Conservation (phyloP, 2,329 filamentous ascomycete genomes). For the Claviceps sp. region DNA sequence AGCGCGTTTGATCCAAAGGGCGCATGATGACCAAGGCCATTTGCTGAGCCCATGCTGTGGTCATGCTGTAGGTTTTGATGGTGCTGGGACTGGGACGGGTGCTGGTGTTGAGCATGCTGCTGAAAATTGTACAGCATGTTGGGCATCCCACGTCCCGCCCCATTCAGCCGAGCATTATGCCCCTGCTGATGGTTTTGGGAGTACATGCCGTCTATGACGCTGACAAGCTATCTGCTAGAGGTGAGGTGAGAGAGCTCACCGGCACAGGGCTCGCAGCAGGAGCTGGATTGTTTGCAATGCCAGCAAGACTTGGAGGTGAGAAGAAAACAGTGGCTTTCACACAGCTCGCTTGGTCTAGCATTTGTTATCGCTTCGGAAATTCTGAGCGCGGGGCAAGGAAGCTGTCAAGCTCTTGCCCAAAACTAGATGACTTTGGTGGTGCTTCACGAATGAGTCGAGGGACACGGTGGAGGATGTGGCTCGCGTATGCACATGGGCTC, state of each 20-base stretch:
- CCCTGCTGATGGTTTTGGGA: constrained; percentile 58
- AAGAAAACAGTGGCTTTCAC: constrained; percentile 6
- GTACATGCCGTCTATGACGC: constrained; percentile 46
- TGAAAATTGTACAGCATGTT: constrained; percentile 58
- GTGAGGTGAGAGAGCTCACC: constrained; percentile 12
- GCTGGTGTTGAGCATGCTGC: constrained; percentile 45
- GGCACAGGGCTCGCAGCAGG: constrained; percentile 16
- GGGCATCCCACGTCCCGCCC: constrained; percentile 41
- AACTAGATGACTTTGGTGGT: constrained; percentile 11
- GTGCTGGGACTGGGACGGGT: constrained; percentile 52
- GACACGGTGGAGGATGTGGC: constrained; percentile 18
- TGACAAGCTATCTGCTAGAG: constrained; percentile 9
- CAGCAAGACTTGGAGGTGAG: constrained; percentile 1
- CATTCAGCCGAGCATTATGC: constrained; percentile 63
- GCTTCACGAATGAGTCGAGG: constrained; percentile 20
- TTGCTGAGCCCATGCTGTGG: constrained; percentile 39
- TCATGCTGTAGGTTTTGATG: constrained; percentile 47
- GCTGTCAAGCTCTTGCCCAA: constrained; percentile 4
- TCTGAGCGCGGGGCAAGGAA: background rate
- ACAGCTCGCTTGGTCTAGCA: constrained; percentile 11
- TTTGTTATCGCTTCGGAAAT: constrained; percentile 11
- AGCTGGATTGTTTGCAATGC: constrained; percentile 10
- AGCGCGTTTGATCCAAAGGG: constrained; percentile 31
- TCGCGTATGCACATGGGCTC: constrained; percentile 28
- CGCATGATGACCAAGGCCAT: constrained; percentile 35